phyloP scores from a whole-genome alignment of 2,329 filamentous ascomycete species.

The Verticillium albo-atrum region DNA sequence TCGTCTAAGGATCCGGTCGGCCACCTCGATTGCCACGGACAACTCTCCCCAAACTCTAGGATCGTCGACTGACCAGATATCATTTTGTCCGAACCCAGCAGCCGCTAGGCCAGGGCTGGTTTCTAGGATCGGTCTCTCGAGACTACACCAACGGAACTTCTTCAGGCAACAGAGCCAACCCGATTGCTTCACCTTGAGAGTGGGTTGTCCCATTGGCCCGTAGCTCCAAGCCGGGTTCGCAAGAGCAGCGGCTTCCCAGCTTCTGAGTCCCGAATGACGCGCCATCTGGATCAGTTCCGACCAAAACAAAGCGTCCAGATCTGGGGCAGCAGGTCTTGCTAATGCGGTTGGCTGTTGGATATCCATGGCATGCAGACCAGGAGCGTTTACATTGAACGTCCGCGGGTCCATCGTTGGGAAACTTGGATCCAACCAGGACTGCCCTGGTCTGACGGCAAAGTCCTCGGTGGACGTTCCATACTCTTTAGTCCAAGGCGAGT shows the following conservation, averaged over 20 bases:
- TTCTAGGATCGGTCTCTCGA: constrained; percentile 1
- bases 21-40: constrained; percentile 8
- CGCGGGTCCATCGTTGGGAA: neutral
- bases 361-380: neutral
- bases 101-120: neutral
- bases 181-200: neutral
- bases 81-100: neutral
- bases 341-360: neutral
- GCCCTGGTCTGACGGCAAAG: neutral
- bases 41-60: constrained; percentile 6
- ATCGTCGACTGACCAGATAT: constrained; percentile 7
- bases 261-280: constrained; percentile 2
- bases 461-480: neutral
- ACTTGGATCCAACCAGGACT: neutral
- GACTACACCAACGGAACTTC: constrained; percentile 5
- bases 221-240: neutral
- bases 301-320: constrained; percentile 6
- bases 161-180: constrained; percentile 7
- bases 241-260: constrained; percentile 8
- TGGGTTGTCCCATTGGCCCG: neutral
- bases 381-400: neutral
- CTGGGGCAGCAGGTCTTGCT: neutral
- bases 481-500: neutral
- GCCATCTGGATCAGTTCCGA: constrained; percentile 3
- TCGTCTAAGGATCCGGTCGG: constrained; percentile 6